Evolutionary conservation across 2,329 filamentous ascomycete genomes (phyloP), one percentile per base, ranked within the genome.

Genomic region (Colletotrichum sp.): DNA sequence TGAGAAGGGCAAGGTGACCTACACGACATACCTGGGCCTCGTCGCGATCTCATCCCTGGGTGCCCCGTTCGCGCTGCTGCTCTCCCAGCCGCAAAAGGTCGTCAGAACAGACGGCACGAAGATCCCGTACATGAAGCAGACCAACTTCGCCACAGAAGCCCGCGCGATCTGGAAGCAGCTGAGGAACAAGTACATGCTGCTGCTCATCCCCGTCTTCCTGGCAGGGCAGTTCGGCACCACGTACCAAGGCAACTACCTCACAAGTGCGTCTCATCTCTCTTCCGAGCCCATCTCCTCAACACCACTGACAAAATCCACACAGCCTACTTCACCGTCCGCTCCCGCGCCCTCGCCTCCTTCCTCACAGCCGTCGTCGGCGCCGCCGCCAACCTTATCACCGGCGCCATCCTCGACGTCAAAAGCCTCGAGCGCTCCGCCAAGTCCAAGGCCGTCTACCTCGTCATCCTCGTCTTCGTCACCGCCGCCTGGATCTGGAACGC

Each of bases 21-120:
- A 82, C n/a, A 81, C 84, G 10, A 88, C 86, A 0, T 87, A 88
- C 74, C 83, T 88, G 36, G 85, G 83, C 12, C 87, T 89, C 52
- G 86, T 89, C 52, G 86, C 86, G 30, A 86, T 89, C 61, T 87
- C 88, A 77, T 88, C 85, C 57, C 82, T 89, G 0, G 87, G 86
- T 1, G 82, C 87, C 0, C 81, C 85, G 4, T 80, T 88, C 12
- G 86, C 84, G 0, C 78, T 89, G 6, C 81, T 87, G 18, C 82
- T 89, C 0, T 88, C 86, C 0, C 84, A 85, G 18, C 87, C 88
- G 0, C 82, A 86, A 28, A 87, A 87, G 43, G 85, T 89, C 7
- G 83, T 83, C 76, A 83, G 87, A 24, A 83, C 83, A 18, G 86
- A 89, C 65, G 85, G 86, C 24, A 86, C 84, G 6, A 79, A 76